Evolutionary conservation across 202 grass and related monocot species (phyloP).

Genomic region (Schoenoplectus triqueter): DNA sequence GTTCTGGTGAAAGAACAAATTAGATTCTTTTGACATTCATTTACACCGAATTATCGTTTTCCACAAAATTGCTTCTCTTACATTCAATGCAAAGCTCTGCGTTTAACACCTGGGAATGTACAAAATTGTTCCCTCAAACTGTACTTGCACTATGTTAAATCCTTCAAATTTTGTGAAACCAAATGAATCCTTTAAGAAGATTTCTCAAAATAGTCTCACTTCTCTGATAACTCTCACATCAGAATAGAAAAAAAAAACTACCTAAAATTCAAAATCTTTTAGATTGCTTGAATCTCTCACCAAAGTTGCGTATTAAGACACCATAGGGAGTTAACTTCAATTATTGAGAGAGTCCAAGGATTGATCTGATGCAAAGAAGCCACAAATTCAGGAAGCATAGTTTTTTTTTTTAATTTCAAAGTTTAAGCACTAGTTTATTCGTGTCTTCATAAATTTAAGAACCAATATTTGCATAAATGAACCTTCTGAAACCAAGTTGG

Average conservation of each 20-base stretch:
- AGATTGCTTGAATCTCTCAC: background rate
- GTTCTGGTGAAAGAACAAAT: too few species aligned
- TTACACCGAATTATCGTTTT: background rate
- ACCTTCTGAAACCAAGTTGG: background rate
- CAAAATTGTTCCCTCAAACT: background rate
- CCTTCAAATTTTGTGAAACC: background rate
- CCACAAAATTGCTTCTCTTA: background rate
- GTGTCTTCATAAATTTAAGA: background rate
- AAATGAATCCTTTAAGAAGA: background rate
- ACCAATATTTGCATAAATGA: background rate
- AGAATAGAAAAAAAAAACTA: background rate
- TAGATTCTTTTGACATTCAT: background rate
- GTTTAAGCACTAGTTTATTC: slow-evolving; percentile 13
- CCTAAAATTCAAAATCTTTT: background rate
- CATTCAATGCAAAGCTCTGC: background rate
- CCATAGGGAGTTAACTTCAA: background rate
- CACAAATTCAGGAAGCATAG: background rate
- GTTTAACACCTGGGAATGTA: background rate
- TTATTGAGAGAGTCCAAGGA: background rate
- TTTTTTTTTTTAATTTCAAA: background rate
- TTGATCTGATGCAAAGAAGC: background rate
- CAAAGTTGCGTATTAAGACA: background rate
- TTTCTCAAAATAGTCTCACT: background rate
- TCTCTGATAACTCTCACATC: background rate
- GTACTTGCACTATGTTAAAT: background rate